Base-by-base conservation (phyloP, 768 basidiomycete genomes). In the Lactarius psammicola region DNA sequence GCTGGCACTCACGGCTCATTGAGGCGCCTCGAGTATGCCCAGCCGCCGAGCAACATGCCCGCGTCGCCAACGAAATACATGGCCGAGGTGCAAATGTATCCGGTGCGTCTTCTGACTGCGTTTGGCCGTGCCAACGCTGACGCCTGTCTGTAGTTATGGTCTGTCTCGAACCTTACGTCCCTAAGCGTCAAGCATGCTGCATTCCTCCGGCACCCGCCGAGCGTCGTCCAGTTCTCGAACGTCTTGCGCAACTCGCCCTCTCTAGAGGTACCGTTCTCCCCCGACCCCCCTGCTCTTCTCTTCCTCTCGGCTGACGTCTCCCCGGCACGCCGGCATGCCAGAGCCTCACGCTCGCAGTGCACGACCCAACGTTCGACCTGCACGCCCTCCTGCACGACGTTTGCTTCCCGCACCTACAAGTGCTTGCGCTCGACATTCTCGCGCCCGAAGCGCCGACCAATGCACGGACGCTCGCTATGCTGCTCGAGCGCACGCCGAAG, bases 401-500 rank as follows among this genome's bases (percentile, higher is more conserved):
- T 15, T 40, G 55, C 42, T 56, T 56, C 62, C 34, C 62, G 30
- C 53, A 13, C 62, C 38, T 36, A 10, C 28, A 31, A 28, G 9
- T 2, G 3, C 62, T 63, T 13, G 20, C 54, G 0, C 54, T 56
- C 54, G 36, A 40, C 28, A 46, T 63, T 23, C 30, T 42, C 30
- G 55, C 40, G 26, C 23, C 28, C 6, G 49, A 44, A 13, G 59
- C 30, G 3, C 44, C 46, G 36, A 31, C 49, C 26, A 63, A 63
- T 23, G 38, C 62, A 1, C 15, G 30, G 13, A 3, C 54, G 28
- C 28, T 63, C 38, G 18, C 54, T 10, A 38, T 34, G 38, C 38
- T 63, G 17, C 62, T 63, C 54, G 62, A 56, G 31, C 38, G 54
- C 54, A 63, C 62, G 13, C 62, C 38, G 36, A 55, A 30, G 9